These are phyloP conservation scores for Phytophthora europaea DNA, from an alignment of 352 stramenopile genomes.

Conservation along the genomic window DNA sequence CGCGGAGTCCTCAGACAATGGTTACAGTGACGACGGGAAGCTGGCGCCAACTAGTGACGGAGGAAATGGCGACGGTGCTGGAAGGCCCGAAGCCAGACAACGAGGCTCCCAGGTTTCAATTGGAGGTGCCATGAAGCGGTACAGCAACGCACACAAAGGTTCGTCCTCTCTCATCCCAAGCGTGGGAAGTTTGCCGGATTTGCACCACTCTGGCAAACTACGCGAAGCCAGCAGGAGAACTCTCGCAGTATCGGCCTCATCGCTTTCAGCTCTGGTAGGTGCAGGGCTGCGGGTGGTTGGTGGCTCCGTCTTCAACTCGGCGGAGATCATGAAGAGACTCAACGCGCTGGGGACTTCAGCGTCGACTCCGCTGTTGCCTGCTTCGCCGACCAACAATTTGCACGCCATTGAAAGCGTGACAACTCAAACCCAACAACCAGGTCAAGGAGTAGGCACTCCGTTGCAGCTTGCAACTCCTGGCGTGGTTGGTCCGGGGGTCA, in stretches of 20 bases:
- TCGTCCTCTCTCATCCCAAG: slow-evolving; percentile 26
- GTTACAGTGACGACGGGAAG: slow-evolving; percentile 28
- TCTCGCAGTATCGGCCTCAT: slow-evolving; percentile 8
- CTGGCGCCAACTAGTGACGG: not conserved
- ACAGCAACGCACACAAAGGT: slow-evolving; percentile 18
- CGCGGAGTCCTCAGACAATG: slow-evolving; percentile 10
- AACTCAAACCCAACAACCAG: slow-evolving; percentile 1
- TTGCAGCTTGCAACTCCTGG: slow-evolving; percentile 5
- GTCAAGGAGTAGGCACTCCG: not conserved
- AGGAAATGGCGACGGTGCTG: not conserved
- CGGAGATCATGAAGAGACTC: slow-evolving; percentile 65
- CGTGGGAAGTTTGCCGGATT: slow-evolving; percentile 52
- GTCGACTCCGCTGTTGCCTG: slow-evolving; percentile 39
- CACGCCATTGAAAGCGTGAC: slow-evolving; percentile 9
- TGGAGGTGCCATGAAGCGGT: not conserved
- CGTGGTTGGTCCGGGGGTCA: not conserved
- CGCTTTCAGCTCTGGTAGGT: slow-evolving; percentile 8
- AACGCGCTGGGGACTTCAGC: slow-evolving; percentile 59
- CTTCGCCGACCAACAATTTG: slow-evolving; percentile 14
- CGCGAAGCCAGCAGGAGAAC: slow-evolving; percentile 13
- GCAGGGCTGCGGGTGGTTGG: slow-evolving; percentile 14
- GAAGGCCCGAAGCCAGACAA: not conserved
- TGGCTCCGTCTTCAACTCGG: slow-evolving; percentile 41
- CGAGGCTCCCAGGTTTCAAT: slow-evolving; percentile 10
- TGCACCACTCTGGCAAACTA: slow-evolving; percentile 23